A percentile compares a stretch with the other conserved stretches of the same genome.
Conservation (phyloP, 1,284 basidiomycete species). For the Heliocybe sulcata region DNA sequence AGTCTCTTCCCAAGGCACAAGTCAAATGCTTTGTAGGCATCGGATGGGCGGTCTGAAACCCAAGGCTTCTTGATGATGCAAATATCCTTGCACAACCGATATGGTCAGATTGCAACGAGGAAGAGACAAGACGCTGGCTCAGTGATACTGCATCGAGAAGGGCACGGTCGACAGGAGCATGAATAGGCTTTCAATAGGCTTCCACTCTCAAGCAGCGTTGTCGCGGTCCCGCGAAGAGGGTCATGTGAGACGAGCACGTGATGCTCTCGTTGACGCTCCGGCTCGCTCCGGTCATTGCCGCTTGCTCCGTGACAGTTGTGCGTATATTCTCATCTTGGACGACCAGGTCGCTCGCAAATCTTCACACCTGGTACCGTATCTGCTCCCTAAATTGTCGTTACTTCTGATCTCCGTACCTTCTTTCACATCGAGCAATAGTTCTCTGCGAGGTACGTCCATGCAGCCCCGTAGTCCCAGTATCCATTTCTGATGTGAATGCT, state of each 20-base stretch:
- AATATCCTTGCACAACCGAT: background rate
- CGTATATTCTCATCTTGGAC: too few relatives aligned
- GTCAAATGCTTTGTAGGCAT: background rate
- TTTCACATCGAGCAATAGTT: background rate
- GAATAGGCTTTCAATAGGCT: background rate
- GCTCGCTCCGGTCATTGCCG: background rate
- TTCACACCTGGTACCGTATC: background rate
- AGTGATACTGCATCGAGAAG: background rate
- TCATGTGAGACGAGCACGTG: background rate
- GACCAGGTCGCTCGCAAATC: background rate
- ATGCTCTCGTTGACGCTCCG: background rate
- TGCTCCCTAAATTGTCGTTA: background rate
- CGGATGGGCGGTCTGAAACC: background rate
- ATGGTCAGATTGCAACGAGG: background rate
- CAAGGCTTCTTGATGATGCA: background rate
- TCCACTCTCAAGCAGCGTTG: background rate
- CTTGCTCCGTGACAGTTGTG: too few relatives aligned
- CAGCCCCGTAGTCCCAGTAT: background rate
- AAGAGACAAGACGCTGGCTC: background rate
- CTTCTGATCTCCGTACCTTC: background rate
- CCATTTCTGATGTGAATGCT: background rate
- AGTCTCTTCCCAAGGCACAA: background rate
- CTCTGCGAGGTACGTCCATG: background rate
- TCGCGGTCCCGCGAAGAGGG: background rate
- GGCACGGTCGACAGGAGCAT: background rate